These are phyloP conservation scores for Parathielavia appendiculata DNA, from an alignment of 495 filamentous ascomycete species.

Conservation along the genomic window DNA sequence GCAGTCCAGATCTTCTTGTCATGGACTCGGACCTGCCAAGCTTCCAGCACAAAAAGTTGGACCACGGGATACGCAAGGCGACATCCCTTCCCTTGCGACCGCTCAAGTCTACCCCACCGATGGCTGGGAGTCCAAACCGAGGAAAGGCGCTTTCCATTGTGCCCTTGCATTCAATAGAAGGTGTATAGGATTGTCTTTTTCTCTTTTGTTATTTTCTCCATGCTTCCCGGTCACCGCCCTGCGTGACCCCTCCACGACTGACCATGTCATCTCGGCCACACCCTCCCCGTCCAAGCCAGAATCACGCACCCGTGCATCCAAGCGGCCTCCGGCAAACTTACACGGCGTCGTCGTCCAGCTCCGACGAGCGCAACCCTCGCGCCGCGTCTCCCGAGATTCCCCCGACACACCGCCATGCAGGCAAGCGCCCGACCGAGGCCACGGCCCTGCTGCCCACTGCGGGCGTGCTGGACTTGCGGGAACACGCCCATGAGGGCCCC, in stretches of 20 bases:
- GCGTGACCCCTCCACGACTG: neutral
- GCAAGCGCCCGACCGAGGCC: constrained; percentile 32
- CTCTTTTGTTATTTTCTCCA: neutral
- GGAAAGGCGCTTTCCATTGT: constrained; percentile 8
- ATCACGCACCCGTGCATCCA: constrained; percentile 38
- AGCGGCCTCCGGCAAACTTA: constrained; percentile 44
- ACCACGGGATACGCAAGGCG: too few relatives aligned
- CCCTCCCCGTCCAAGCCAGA: constrained; percentile 13
- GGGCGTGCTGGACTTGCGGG: constrained; percentile 24
- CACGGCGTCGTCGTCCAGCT: constrained; percentile 34
- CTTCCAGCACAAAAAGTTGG: too few relatives aligned
- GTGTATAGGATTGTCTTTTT: neutral
- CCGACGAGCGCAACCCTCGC: constrained; percentile 13
- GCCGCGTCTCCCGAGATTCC: neutral
- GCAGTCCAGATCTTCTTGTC: neutral
- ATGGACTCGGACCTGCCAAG: neutral
- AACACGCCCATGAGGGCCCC: constrained; percentile 42
- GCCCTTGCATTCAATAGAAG: neutral
- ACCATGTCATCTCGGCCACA: constrained; percentile 18
- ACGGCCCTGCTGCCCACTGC: constrained; percentile 38
- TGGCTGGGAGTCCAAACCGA: constrained; percentile 3
- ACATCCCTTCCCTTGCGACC: neutral
- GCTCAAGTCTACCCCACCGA: neutral
- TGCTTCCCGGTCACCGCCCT: constrained; percentile 4
- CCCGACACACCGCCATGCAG: neutral